Conservation (phyloP, 345 rosid genomes). For the Raphanus sativus region DNA sequence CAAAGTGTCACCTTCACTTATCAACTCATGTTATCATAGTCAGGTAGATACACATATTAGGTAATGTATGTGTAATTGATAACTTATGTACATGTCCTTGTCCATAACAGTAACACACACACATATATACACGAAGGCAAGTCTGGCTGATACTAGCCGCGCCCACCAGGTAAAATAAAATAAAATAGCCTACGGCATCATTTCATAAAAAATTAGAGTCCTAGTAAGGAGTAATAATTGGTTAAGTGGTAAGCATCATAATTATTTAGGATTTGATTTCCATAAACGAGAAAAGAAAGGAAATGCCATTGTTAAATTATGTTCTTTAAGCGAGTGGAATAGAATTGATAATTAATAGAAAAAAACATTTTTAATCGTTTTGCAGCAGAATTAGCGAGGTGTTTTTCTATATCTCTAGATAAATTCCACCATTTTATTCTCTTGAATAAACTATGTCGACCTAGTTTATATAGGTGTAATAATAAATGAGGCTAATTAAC, state of each 20-base stretch:
- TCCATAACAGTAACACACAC: neutral
- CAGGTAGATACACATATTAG: neutral
- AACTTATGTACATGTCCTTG: neutral
- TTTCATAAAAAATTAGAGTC: neutral
- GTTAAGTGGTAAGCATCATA: neutral
- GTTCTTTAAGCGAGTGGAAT: neutral
- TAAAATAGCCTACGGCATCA: neutral
- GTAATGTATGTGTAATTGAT: neutral
- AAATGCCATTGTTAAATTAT: neutral
- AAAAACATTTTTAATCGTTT: neutral
- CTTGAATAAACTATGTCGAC: neutral
- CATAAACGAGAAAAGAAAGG: neutral
- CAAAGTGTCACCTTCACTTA: neutral
- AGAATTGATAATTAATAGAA: neutral
- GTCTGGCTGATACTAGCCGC: neutral
- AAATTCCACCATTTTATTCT: neutral
- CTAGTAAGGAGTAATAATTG: neutral
- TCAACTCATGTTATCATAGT: neutral
- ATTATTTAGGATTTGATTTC: neutral
- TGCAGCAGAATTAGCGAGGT: neutral
- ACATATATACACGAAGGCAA: neutral
- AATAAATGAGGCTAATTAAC: neutral
- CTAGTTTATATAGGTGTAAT: neutral
- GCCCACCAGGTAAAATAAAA: neutral
- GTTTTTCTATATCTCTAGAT: neutral